These are phyloP conservation scores for Zymoseptoria passerinii DNA, from an alignment of 2,329 filamentous ascomycete species.

Conservation along the genomic window DNA sequence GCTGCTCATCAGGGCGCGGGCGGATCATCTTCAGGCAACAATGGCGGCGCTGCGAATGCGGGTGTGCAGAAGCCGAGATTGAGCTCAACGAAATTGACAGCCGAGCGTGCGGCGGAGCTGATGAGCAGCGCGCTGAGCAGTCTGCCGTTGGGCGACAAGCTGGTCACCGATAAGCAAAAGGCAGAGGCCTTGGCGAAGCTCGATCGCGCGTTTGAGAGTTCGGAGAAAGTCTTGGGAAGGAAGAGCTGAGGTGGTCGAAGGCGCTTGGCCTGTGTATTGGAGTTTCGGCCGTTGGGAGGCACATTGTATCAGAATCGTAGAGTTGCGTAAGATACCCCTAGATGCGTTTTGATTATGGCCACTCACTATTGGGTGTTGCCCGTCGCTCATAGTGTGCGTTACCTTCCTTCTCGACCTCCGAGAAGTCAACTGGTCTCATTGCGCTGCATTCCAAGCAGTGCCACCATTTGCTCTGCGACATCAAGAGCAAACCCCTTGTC, in stretches of 20 bases:
- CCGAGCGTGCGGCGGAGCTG: slow-evolving; percentile 38
- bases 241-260: not conserved
- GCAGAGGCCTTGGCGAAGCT: slow-evolving; percentile 39
- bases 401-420: not conserved
- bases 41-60: slow-evolving; percentile 1
- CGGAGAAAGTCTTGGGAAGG: slow-evolving; percentile 17
- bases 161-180: slow-evolving; percentile 34
- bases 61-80: slow-evolving; percentile 15
- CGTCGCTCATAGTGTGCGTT: not conserved
- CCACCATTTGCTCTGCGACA: slow-evolving; percentile 34
- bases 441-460: slow-evolving; percentile 13
- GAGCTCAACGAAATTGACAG: slow-evolving; percentile 25
- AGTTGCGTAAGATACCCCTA: not conserved
- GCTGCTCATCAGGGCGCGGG: slow-evolving; percentile 8
- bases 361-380: not conserved
- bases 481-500: slow-evolving; percentile 44
- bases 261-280: not conserved
- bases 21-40: not conserved
- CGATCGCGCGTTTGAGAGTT: slow-evolving; percentile 32
- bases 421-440: not conserved
- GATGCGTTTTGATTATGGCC: not conserved
- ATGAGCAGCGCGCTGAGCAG: slow-evolving; percentile 42
- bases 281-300: not conserved
- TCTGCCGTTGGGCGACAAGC: slow-evolving; percentile 33
- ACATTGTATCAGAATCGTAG: not conserved